These are phyloP conservation scores for Turnera subulata DNA, from an alignment of 345 rosid species.

Conservation along the genomic window DNA sequence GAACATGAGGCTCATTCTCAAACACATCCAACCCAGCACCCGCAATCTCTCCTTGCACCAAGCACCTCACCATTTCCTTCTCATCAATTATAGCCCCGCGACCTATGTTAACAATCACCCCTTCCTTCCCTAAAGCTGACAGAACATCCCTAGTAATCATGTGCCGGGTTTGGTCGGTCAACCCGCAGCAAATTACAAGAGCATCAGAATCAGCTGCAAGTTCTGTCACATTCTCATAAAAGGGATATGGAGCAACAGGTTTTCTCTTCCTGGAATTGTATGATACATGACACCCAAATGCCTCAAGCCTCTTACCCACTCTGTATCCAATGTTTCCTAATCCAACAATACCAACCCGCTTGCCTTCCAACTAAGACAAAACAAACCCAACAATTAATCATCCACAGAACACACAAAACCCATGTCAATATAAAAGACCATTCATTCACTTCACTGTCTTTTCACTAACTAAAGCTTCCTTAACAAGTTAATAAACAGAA, in stretches of 20 bases:
- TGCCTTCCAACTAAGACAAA: constrained; percentile 44
- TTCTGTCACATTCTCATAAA: constrained; percentile 26
- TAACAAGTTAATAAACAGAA: not conserved
- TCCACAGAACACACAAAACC: too few relatives aligned
- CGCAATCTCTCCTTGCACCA: constrained; percentile 54
- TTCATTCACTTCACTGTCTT: too few relatives aligned
- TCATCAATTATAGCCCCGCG: constrained; percentile 55
- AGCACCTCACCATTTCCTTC: constrained; percentile 54
- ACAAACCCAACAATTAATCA: too few relatives aligned
- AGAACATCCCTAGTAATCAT: constrained; percentile 41
- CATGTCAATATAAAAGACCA: not conserved
- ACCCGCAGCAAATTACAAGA: constrained; percentile 43
- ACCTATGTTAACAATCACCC: constrained; percentile 50
- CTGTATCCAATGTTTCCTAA: constrained; percentile 43
- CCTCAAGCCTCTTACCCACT: constrained; percentile 43
- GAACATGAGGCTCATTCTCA: constrained; percentile 65
- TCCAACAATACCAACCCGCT: constrained; percentile 49
- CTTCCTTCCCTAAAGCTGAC: constrained; percentile 37
- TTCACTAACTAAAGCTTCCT: too few relatives aligned
- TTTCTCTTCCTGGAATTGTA: constrained; percentile 47
- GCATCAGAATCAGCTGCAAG: constrained; percentile 41
- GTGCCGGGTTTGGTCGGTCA: constrained; percentile 46
- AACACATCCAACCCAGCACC: constrained; percentile 86
- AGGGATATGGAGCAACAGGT: constrained; percentile 29
- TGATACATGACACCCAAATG: constrained; percentile 41